Percentiles rank a stretch among this genome's conserved stretches.
These are phyloP conservation scores for Pseudogymnoascus sp. DNA, from an alignment of 2,329 filamentous ascomycete genomes.

Conservation along the genomic window DNA sequence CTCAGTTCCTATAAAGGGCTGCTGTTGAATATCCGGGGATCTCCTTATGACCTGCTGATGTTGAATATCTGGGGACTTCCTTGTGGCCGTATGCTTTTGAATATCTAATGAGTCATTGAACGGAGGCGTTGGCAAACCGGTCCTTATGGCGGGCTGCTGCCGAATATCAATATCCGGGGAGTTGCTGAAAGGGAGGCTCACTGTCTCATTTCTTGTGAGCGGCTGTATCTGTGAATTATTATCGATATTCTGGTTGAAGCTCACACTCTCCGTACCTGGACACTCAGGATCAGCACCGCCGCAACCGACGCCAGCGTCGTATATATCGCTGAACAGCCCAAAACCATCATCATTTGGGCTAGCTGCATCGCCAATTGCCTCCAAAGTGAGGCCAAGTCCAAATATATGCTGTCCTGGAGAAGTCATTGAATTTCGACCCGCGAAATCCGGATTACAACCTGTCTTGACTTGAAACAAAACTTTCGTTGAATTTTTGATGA, in stretches of 20 bases:
- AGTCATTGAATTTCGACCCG: not conserved
- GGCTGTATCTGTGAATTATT: not conserved
- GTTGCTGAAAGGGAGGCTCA: not conserved
- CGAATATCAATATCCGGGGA: not conserved
- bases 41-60: not conserved
- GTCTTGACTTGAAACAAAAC: not conserved
- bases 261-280: not conserved
- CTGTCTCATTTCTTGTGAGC: not conserved
- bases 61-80: not conserved
- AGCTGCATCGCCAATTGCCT: not conserved
- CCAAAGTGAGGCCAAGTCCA: not conserved
- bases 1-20: not conserved
- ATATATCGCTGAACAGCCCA: not conserved
- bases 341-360: not conserved
- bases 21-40: not conserved
- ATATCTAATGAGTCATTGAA: not conserved
- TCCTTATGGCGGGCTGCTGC: not conserved
- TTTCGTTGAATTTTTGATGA: not conserved
- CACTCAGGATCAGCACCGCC: not conserved
- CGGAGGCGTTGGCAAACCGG: not conserved
- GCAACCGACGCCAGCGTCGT: not conserved
- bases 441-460: not conserved
- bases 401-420: not conserved
- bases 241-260: not conserved
- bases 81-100: not conserved